Base-by-base conservation (phyloP, 1,139 yeast species). In the Lodderomyces metapsilosis region DNA sequence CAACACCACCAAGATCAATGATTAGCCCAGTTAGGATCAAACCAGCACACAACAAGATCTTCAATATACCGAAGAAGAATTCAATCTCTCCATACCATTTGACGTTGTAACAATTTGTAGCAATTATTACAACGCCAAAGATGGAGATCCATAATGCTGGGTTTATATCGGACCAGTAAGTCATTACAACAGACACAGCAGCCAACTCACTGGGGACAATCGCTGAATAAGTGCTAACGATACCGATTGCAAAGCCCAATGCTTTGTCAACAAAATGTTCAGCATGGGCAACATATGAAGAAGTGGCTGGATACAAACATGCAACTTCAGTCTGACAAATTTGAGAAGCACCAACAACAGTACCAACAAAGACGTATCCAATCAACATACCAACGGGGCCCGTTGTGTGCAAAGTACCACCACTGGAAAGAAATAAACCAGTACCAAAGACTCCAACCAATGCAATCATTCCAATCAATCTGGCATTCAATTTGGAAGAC, bases 71-170 rank as follows among this genome's bases (percentile, higher is more conserved):
- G 39, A 64, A 60, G 52, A 51, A 27, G 43, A 61, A 64, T 46
- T 64, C 70, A 18, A 62, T 46, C 45, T 64, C 70, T 4, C 69
- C 69, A 43, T 61, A 64, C 43, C 52, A 57, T 38, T 55, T 52
- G n/a, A 63, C 58, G 10, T 56, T 56, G 35, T 55, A 55, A n/a
- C 52, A 45, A 44, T 64, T 64, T 20, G 56, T 44, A 4, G 47
- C 49, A 16, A 62, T 48, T 32, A 60, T 52, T 5, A 61, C 48
- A 4, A 61, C 39, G n/a, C 54, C 56, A 37, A 59, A 61, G 27
- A 61, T 51, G 3, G 66, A 50, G 31, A 64, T 58, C 56, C 56
- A 64, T n/a, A 59, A 58, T 8, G 60, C 62, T 4, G 61, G 54
- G 36, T 47, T 54, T 13, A 52, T 35, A 36, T 53, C 56, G 1